These are phyloP conservation scores for Sclerotinia nivalis DNA, from an alignment of 2,329 filamentous ascomycete species.

Conservation along the genomic window DNA sequence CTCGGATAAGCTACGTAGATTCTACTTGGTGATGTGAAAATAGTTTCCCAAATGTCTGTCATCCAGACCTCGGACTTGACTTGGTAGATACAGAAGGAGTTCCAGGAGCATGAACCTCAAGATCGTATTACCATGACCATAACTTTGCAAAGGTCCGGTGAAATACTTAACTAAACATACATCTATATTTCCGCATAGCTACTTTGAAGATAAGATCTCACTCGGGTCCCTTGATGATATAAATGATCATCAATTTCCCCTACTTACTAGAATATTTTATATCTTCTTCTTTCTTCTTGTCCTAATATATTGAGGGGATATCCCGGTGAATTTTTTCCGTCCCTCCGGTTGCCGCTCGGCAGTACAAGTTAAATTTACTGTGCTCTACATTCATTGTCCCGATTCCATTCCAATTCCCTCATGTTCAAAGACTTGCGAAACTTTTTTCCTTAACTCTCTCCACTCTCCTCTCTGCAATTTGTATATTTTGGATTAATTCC, in stretches of 20 bases:
- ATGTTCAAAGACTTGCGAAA: slow-evolving; percentile 6
- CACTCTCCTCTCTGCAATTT: slow-evolving; percentile 3
- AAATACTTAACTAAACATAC: not conserved
- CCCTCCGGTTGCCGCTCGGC: slow-evolving; percentile 18
- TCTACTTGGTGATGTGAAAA: not conserved
- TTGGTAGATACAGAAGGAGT: slow-evolving; percentile 4
- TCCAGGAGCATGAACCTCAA: slow-evolving; percentile 3
- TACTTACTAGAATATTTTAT: not conserved
- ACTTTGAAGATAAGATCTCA: not conserved
- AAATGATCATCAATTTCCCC: not conserved
- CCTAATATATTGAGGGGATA: slow-evolving; percentile 16
- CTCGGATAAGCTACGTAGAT: not conserved
- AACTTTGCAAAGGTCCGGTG: not conserved
- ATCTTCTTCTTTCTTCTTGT: slow-evolving; percentile 1
- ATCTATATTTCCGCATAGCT: not conserved
- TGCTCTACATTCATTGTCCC: not conserved
- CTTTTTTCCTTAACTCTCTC: slow-evolving; percentile 4
- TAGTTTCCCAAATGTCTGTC: not conserved
- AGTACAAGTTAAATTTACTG: slow-evolving; percentile 15
- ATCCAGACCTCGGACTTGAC: slow-evolving; percentile 3
- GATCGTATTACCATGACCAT: not conserved
- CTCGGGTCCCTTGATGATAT: slow-evolving; percentile 13
- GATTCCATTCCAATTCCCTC: not conserved
- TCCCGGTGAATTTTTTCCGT: slow-evolving; percentile 20
- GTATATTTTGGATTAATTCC: slow-evolving; percentile 23